Evolutionary conservation across 2,329 filamentous ascomycete genomes (phyloP).

Genomic region (Beauveria sp.): DNA sequence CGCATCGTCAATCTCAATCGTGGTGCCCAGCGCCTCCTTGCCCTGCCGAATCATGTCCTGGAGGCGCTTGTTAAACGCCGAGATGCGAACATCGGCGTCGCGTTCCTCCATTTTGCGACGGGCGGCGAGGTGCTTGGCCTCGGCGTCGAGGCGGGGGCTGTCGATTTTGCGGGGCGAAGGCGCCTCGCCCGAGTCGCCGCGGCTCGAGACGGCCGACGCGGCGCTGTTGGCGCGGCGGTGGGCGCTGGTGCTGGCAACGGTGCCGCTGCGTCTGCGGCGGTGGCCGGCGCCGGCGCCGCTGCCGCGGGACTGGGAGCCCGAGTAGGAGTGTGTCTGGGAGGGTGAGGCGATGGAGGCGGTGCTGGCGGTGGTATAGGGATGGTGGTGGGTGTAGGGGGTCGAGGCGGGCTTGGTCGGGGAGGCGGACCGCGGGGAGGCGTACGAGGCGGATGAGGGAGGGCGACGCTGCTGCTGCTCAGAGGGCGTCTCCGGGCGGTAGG

Average conservation of each 20-base stretch:
- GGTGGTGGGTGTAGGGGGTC: neutral
- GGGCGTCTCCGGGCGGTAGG: constrained; percentile 19
- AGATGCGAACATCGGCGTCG: constrained; percentile 71
- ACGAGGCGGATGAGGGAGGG: constrained; percentile 28
- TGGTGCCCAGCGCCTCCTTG: constrained; percentile 74
- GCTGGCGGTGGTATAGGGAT: constrained; percentile 16
- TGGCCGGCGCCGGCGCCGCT: neutral
- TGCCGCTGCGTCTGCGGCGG: constrained; percentile 5
- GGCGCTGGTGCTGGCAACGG: constrained; percentile 11
- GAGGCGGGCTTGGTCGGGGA: constrained; percentile 33
- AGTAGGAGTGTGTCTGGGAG: neutral
- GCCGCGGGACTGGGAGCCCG: neutral
- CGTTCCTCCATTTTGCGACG: constrained; percentile 64
- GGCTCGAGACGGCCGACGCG: constrained; percentile 33
- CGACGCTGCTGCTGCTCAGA: constrained; percentile 26
- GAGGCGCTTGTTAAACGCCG: constrained; percentile 69
- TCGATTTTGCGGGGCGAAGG: constrained; percentile 14
- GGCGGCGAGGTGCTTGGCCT: constrained; percentile 69
- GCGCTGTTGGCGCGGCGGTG: constrained; percentile 41
- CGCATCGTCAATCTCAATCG: constrained; percentile 52
- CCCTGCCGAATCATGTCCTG: constrained; percentile 86
- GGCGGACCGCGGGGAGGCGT: constrained; percentile 25
- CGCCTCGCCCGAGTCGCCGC: constrained; percentile 14
- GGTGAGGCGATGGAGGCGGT: constrained; percentile 9
- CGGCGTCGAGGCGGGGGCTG: constrained; percentile 50